Conservation (phyloP, 108 stramenopile genomes). For the Pseudonitzschia delicatissima region DNA sequence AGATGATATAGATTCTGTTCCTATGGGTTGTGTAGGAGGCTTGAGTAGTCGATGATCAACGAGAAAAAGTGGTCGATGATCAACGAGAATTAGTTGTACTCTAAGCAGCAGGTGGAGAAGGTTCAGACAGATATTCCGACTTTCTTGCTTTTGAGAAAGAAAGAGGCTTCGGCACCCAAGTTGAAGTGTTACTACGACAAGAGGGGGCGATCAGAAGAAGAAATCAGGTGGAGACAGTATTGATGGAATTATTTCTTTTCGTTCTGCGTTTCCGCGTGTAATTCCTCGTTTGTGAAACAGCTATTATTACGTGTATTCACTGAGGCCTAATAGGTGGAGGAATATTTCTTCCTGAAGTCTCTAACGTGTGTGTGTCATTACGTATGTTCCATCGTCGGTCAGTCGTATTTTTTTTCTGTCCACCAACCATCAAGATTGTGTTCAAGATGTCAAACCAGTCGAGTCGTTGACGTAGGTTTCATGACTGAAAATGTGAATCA, state of each 20-base stretch:
- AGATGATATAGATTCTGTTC: no score
- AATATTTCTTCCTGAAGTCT: no score
- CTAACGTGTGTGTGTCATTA: no score
- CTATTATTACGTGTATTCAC: slow-evolving; percentile 1
- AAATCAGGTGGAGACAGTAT: neutral
- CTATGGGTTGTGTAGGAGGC: no score
- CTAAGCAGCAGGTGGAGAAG: no score
- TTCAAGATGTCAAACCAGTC: neutral
- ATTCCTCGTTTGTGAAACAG: neutral
- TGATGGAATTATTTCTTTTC: neutral
- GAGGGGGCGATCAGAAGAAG: neutral
- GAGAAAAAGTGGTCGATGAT: no score
- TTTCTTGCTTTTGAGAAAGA: no score
- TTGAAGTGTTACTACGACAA: neutral
- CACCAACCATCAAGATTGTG: neutral
- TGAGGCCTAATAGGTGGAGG: no score
- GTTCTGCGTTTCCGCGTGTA: neutral
- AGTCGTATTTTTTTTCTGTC: neutral
- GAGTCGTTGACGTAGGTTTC: neutral
- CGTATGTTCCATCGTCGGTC: neutral
- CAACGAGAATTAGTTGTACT: no score
- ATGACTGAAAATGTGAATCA: neutral
- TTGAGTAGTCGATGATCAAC: no score
- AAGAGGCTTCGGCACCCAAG: neutral
- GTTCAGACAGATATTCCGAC: no score